Evolutionary conservation across 441 rosid species (phyloP).

Genomic region (Gossypium gossypioides): DNA sequence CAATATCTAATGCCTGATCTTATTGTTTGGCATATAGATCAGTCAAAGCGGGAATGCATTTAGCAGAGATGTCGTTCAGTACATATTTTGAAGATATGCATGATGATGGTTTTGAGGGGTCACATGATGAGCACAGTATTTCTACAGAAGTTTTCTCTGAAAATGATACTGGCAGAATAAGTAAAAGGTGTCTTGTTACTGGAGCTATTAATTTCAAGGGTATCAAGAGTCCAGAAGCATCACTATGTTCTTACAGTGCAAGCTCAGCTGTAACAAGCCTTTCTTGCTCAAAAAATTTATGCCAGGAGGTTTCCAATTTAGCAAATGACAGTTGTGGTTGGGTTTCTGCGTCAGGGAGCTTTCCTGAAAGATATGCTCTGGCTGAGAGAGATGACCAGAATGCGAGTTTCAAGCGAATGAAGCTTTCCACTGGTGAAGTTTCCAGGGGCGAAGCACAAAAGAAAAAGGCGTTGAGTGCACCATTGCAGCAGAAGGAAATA

Average conservation of each 20-base stretch:
- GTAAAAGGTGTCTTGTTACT: slow-evolving; percentile 37
- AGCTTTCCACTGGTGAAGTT: slow-evolving; percentile 31
- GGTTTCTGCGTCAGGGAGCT: slow-evolving; percentile 25
- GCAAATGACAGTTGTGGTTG: slow-evolving; percentile 23
- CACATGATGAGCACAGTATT: slow-evolving; percentile 44
- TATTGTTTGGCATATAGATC: slow-evolving; percentile 12
- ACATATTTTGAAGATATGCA: slow-evolving; percentile 26
- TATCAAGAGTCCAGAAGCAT: slow-evolving; percentile 29
- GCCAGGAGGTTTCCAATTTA: slow-evolving; percentile 27
- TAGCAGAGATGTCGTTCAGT: slow-evolving; percentile 27
- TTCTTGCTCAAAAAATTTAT: slow-evolving; percentile 30
- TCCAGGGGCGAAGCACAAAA: slow-evolving; percentile 21
- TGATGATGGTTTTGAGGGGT: slow-evolving; percentile 55
- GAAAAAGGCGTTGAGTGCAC: slow-evolving; percentile 19
- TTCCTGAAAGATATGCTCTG: slow-evolving; percentile 27
- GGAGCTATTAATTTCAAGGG: slow-evolving; percentile 39
- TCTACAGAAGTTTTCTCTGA: slow-evolving; percentile 57
- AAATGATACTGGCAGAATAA: slow-evolving; percentile 29
- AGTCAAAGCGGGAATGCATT: slow-evolving; percentile 22
- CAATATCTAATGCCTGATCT: neutral
- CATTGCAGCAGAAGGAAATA: slow-evolving; percentile 17
- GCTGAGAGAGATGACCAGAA: slow-evolving; percentile 30
- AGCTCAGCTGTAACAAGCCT: slow-evolving; percentile 53
- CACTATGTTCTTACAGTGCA: slow-evolving; percentile 47
- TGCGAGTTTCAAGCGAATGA: slow-evolving; percentile 35